Base-by-base conservation (phyloP, 129 eudicot species). In the Kitagawia praeruptora region DNA sequence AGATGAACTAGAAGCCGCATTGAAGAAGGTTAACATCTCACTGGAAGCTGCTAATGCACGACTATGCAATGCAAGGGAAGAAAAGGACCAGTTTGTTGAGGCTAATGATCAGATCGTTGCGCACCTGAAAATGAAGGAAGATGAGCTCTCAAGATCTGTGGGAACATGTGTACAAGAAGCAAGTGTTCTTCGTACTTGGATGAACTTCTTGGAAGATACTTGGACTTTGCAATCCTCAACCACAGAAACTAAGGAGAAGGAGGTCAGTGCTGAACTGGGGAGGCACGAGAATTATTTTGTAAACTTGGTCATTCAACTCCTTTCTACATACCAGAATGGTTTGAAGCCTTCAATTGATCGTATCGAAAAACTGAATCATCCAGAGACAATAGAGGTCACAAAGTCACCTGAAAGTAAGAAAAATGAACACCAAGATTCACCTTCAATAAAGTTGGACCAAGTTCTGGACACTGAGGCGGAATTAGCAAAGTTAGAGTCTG, bases 61-160 rank as follows among this genome's bases (percentile, higher is more conserved):
- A 25, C 93, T 96, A 74, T 98, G 84, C 82, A 92, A 89, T 85
- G 90, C 82, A 42, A 92, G 83, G 84, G 99, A 96, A 83, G 99
- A 92, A 82, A 92, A 89, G 84, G 99, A 96, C 81, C 99, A 96
- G 74, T 96, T 96, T 61, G 91, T 87, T 28, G 97, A 96, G 81
- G 99, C 97, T 86, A 96, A 96, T 83, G 96, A 90, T 81, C 97
- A 96, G 81, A 89, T 96, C 86, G 89, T 96, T 81, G 93, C 94
- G 18, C 99, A 92, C 87, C 82, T 92, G 87, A 89, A 90, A 83
- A 92, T 88, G 38, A 96, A 90, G 97, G 99, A 92, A 82, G 93
- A 92, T 23, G 99, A 96, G 86, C 84, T 96, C 42, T 85, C 93
- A 54, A 87, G 83, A 84, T 89, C 99, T 45, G 81, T 96, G 76